Evolutionary conservation across 1,284 basidiomycete species (phyloP), one percentile per base, ranked within the genome.

Genomic region (Ceratobasidium sp.): DNA sequence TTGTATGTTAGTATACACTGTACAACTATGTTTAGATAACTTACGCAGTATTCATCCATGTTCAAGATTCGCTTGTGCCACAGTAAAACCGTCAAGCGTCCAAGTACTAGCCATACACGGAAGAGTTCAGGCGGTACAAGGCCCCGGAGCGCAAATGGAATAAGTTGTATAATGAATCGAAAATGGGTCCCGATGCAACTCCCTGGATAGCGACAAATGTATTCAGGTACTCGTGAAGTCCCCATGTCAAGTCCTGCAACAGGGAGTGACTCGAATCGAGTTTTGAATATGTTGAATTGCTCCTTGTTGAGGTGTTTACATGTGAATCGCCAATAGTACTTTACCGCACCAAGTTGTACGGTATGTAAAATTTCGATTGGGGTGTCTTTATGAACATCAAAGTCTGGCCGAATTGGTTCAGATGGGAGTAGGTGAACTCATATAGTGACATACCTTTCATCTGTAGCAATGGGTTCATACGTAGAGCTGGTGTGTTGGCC

Each of bases 321-420:
- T 0, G 82, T 83, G 38, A 85, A 83, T 0, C 79, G 81, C 84
- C 85, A 86, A 52, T 83, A 83, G 26, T 86, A 86, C 28, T 86
- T 86, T 2, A 85, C 82, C 0, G 84, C 57, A 0, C 85, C 83
- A 0, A 86, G 81, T 0, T 85, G 82, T 5, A 83, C 78, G 0
- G 83, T 85, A 33, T 86, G 85, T 0, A 86, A 80, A 5, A 83
- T 81, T 66, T 86, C 84, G 0, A 80, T 82, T 0, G 84, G 84
- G 0, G 84, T 86, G 46, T 86, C 84, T 9, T 38, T 23, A 40
- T 76, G 73, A 7, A 76, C 59, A 66, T 79, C 69, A 23, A 79
- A 65, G 3, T 77, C 78, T 78, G 38, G 23, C 6, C n/a, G 59
- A 71, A 3, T 23, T 2, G 26, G 7, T 50, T 42, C 33, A 71